These are phyloP conservation scores for Amanita thiersii DNA, from an alignment of 768 basidiomycete genomes.

Conservation along the genomic window DNA sequence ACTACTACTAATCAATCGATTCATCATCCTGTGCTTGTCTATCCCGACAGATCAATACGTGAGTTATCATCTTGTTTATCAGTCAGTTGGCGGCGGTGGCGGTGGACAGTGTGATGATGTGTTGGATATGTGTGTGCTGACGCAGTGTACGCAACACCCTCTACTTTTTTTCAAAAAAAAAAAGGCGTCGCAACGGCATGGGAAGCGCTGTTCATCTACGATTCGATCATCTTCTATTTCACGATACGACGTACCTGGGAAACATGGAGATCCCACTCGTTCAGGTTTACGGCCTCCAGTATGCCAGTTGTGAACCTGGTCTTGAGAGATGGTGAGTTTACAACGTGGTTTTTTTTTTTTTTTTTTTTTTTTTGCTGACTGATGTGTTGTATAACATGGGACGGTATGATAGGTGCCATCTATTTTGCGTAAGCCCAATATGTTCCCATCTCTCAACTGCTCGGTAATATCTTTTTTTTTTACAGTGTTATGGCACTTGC, in stretches of 20 bases:
- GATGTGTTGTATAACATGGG: neutral
- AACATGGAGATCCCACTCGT: conserved; percentile 18
- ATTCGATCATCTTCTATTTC: conserved; percentile 36
- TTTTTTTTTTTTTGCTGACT: no score
- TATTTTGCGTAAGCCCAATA: conserved; percentile 41
- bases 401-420: conserved; percentile 31
- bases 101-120: no score
- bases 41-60: no score
- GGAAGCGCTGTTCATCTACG: conserved; percentile 44
- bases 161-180: no score
- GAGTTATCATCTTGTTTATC: no score
- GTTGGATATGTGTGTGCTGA: no score
- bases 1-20: no score
- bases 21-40: no score
- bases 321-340: conserved; percentile 41
- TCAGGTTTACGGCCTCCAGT: conserved; percentile 14
- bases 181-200: conserved; percentile 31
- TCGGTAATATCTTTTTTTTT: neutral
- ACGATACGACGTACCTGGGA: conserved; percentile 40
- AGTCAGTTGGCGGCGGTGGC: no score
- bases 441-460: neutral
- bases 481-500: conserved; percentile 42
- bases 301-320: conserved; percentile 34
- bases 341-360: no score
- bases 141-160: no score